Evolutionary conservation across 2,329 filamentous ascomycete genomes (phyloP), one percentile per base, ranked within the genome.

Genomic region (Aplosporella prunicola): DNA sequence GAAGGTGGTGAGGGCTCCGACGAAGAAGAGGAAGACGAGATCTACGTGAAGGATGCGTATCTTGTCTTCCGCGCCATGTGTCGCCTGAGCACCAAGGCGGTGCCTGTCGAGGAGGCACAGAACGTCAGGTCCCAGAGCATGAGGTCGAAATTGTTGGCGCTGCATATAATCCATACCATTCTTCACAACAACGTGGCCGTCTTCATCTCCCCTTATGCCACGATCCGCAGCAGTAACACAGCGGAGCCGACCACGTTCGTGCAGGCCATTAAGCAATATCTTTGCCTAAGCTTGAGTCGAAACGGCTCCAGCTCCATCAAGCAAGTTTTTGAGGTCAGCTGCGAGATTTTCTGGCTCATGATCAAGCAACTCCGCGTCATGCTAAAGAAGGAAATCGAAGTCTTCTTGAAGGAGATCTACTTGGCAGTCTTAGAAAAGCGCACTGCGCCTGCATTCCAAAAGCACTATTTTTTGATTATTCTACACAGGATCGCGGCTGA

Each of bases 271-370:
- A 95, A 96, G 58, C 94, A 93, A 55, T 95, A 98, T 57, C 73
- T 98, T 18, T 96, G 91, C 60, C 72, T 98, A 26, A 93, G 87
- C 61, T 76, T 98, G 49, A 95, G 88, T 39, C 78, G 89, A 35
- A 98, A 98, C 56, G 93, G 89, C 13, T 85, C 91, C 10, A 96
- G 89, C 63, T 89, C 88, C 4, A 83, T 94, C 28, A 83, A 86
- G 45, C 76, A 76, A 47, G 87, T 98, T 0, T 98, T 96, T 52
- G 89, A 96, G 54, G 86, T 96, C 27, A 89, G 85, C 57, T 88
- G 84, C 51, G 91, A 98, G 58, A 93, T 96, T 20, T 98, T 98
- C 58, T 98, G 88, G 87, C 70, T 96, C 41, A 94, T 95, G 80
- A 66, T 95, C 28, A 93, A 93, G 57, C 82, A 86, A 51, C 82